Conservation (phyloP, 192 early-diverging fungal genomes). For the Backusella parvicylindrica region DNA sequence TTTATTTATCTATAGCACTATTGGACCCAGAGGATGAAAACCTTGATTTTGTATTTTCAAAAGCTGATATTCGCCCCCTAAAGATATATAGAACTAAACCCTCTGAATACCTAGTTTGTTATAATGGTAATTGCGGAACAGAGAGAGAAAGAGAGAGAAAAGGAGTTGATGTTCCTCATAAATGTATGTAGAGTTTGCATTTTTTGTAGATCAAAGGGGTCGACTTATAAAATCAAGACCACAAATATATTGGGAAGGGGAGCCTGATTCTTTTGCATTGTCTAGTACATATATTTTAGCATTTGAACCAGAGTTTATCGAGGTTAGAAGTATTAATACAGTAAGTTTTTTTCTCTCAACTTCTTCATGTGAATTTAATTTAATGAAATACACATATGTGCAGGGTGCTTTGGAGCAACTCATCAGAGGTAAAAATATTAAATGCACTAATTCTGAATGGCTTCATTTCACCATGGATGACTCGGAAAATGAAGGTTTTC, state of each 20-base stretch:
- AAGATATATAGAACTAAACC: slow-evolving; percentile 75
- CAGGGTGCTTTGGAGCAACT: slow-evolving; percentile 54
- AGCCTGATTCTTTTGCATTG: slow-evolving; percentile 78
- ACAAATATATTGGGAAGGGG: slow-evolving; percentile 85
- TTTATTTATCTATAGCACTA: slow-evolving; percentile 32
- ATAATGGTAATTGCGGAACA: slow-evolving; percentile 60
- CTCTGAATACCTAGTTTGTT: slow-evolving; percentile 89
- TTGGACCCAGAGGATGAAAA: slow-evolving; percentile 81
- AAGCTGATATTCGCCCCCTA: slow-evolving; percentile 74
- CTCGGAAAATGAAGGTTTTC: slow-evolving; percentile 26
- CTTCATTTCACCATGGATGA: slow-evolving; percentile 49
- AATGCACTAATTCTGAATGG: slow-evolving; percentile 49
- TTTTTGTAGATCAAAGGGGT: slow-evolving; percentile 88
- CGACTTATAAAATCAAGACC: slow-evolving; percentile 65
- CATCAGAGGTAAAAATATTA: slow-evolving; percentile 56
- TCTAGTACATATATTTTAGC: slow-evolving; percentile 84
- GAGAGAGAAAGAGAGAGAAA: neutral
- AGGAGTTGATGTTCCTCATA: neutral
- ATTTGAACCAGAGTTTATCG: slow-evolving; percentile 88
- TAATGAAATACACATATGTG: neutral
- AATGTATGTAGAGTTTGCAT: slow-evolving; percentile 71
- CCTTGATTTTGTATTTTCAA: slow-evolving; percentile 77
- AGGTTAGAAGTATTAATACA: slow-evolving; percentile 81
- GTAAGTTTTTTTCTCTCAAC: slow-evolving; percentile 43
- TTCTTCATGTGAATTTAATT: slow-evolving; percentile 33